Percentiles rank a stretch among this genome's conserved stretches.
Evolutionary conservation across 2,329 filamentous ascomycete genomes (phyloP).

Genomic region (Botrytis elliptica): DNA sequence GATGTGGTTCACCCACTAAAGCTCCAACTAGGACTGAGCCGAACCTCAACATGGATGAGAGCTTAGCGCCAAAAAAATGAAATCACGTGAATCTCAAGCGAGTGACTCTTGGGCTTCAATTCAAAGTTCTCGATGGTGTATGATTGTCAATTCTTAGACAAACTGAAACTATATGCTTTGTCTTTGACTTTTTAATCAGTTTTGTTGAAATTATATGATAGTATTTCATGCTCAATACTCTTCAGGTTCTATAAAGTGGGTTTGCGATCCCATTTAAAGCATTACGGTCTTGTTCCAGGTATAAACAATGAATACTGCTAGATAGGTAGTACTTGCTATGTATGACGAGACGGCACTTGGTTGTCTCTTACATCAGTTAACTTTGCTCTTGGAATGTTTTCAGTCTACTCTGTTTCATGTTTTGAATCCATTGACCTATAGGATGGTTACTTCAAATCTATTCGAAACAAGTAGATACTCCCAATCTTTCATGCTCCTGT

Average conservation of each 20-base stretch:
- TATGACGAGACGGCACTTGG: background rate
- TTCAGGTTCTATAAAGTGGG: background rate
- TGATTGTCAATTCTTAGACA: background rate
- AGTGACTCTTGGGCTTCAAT: background rate
- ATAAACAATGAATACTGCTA: background rate
- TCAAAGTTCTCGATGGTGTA: background rate
- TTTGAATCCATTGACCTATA: background rate
- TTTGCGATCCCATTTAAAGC: background rate
- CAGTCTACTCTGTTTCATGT: background rate
- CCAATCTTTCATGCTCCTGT: background rate
- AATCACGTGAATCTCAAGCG: constrained; percentile 11
- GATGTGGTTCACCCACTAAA: constrained; percentile 20
- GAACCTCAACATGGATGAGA: constrained; percentile 22
- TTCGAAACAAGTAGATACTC: background rate
- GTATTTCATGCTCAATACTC: background rate
- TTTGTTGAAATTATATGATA: background rate
- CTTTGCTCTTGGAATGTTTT: background rate
- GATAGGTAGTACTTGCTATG: background rate
- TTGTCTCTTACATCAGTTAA: background rate
- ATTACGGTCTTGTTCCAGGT: background rate
- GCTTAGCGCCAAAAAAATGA: constrained; percentile 1
- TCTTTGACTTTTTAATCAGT: background rate
- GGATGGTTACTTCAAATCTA: background rate
- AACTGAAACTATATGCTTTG: background rate
- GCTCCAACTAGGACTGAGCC: constrained; percentile 15